Base-by-base conservation (phyloP, 306 rosid genomes). In the Chamaecrista fasciculata region DNA sequence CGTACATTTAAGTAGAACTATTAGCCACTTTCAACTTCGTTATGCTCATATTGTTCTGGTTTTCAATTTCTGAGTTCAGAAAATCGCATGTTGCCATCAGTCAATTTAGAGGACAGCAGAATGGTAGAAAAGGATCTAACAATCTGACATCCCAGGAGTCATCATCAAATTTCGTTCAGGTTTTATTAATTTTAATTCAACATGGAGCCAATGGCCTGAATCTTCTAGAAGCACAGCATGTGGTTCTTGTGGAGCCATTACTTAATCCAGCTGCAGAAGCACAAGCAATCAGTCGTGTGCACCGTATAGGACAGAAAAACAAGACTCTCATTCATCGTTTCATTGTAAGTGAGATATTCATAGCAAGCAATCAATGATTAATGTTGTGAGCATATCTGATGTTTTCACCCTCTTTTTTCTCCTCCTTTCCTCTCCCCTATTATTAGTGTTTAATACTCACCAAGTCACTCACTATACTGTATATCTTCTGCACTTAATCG, bases 261-360 rank as follows among this genome's bases (percentile, higher is more conserved):
- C 97, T 94, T 57, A 94, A 94, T 80, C 98, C 97, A 43, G 98
- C 97, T 52, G 95, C 85, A 4, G 98, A 94, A 79, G 97, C 97
- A 59, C 97, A 90, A 82, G 97, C 98, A 43, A 90, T 94, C 71
- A 85, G 98, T 56, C 89, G 92, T 18, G 96, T 94, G 9, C 98
- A 90, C 77, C 95, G 97, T n/a, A 90, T 90, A 5, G 96, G 96
- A 50, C 97, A 88, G 75, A 65, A 80, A 68, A 69, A 87, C 6
- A 81, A 67, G 80, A 94, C 96, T 48, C 85, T 91, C 12, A 89
- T 91, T 72, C 99, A 94, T 74, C 95, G 95, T 11, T 94, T 94
- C 74, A 73, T 86, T 31, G 98, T 90, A 85, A 53, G 96, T 87
- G 10, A 37, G 39, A 5, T 19, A 19, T 57, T 74, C 62, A 14